Base-by-base conservation (phyloP, 2,329 filamentous ascomycete genomes). In the Apiospora aurea region DNA sequence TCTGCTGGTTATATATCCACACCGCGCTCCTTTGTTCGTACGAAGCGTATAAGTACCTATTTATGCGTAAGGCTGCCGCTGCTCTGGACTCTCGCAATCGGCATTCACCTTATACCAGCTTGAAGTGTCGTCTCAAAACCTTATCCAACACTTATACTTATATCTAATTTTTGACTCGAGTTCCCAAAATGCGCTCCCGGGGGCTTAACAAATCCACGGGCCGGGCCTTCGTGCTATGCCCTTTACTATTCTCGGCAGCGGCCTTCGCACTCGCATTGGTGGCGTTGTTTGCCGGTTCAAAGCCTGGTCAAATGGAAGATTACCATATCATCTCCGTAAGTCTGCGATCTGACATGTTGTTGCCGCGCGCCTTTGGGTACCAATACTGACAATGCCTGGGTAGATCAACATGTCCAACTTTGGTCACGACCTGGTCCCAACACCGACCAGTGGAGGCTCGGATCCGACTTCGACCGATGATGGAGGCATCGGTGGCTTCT, bases 371-470 rank as follows among this genome's bases (percentile, higher is more conserved):
- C 29, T 64, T 11, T 1, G n/a, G 21, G 7, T 4, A 8, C 24
- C 2, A 14, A 21, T n/a, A 5, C 18, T 6, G n/a, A 14, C n/a
- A 10, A n/a, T 8, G 24, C 67, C 72, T 76, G 43, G 76, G 49
- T 13, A 8, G 82, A 79, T 85, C 73, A 84, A 85, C 77, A 82
- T 82, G 72, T 83, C 83, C 24, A 76, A 77, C 18, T 80, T 85
- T 46, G 83, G 83, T 41, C 79, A 82, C 57, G 80, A 82, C 69
- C 78, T 83, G 24, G 74, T 85, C 43, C 76, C 79, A 14, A 77
- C 75, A n/a, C 34, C 67, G 47, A 74, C 77, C 1, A 75, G 75
- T 43, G 78, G 76, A 18, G 72, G 72, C 14, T 73, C 74, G 11
- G 75, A 79, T 44, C 74, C 77, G 46, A 76, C 74, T 1, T 70